These are phyloP conservation scores for Penicillium freii DNA, from an alignment of 2,329 filamentous ascomycete species.

Conservation along the genomic window DNA sequence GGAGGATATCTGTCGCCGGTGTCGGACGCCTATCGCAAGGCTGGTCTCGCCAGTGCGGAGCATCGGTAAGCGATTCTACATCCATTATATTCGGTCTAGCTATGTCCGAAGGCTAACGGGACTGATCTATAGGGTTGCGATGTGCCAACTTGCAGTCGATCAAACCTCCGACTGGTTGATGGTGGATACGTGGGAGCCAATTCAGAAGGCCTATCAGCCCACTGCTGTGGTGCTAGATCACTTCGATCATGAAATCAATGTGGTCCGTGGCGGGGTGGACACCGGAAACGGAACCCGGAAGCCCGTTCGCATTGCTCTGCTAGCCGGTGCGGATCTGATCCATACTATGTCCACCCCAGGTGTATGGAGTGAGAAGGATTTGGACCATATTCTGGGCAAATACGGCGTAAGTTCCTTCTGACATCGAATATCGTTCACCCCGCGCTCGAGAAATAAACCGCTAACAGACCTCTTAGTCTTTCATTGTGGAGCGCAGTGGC, in stretches of 20 bases:
- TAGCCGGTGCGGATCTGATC: slow-evolving; percentile 75
- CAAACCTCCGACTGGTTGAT: slow-evolving; percentile 76
- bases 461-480: slow-evolving; percentile 48
- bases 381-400: slow-evolving; percentile 81
- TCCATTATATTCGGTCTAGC: background rate
- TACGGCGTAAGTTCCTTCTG: slow-evolving; percentile 57
- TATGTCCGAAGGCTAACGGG: background rate
- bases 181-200: slow-evolving; percentile 87
- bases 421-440: no score
- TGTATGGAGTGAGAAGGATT: slow-evolving; percentile 80
- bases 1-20: slow-evolving; percentile 83
- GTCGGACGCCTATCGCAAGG: slow-evolving; percentile 74
- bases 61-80: slow-evolving; percentile 53
- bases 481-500: slow-evolving; percentile 83
- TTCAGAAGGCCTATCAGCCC: slow-evolving; percentile 78
- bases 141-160: slow-evolving; percentile 77
- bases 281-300: slow-evolving; percentile 63
- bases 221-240: slow-evolving; percentile 89
- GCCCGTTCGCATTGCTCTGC: slow-evolving; percentile 71
- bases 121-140: slow-evolving; percentile 59
- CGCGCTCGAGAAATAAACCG: background rate
- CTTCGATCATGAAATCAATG: slow-evolving; percentile 86
- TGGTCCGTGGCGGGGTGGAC: slow-evolving; percentile 70
- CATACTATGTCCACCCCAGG: slow-evolving; percentile 69
- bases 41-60: slow-evolving; percentile 68